Evolutionary conservation across 2,329 filamentous ascomycete genomes (phyloP).

Genomic region (Colletotrichum sp.): DNA sequence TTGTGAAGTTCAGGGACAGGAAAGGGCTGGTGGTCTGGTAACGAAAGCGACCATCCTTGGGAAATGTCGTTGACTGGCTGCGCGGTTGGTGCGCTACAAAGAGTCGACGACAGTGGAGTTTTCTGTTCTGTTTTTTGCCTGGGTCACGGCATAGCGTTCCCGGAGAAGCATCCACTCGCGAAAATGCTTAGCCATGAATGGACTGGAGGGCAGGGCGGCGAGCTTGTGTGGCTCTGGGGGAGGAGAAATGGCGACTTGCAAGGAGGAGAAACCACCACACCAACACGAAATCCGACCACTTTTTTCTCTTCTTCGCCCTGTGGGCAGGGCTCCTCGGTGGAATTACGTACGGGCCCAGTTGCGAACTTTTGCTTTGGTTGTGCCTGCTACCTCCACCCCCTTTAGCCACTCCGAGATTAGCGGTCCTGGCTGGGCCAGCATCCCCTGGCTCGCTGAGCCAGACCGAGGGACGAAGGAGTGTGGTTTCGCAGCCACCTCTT

Average conservation of each 20-base stretch:
- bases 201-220: background rate
- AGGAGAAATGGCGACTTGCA: background rate
- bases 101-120: background rate
- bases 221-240: background rate
- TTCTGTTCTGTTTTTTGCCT: background rate
- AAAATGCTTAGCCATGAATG: background rate
- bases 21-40: background rate
- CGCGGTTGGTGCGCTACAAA: background rate
- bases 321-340: background rate
- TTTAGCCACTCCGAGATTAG: constrained; percentile 1
- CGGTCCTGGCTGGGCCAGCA: background rate
- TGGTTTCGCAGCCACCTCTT: background rate
- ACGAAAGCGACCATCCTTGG: background rate
- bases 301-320: background rate
- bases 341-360: background rate
- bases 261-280: background rate
- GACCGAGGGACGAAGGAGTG: background rate
- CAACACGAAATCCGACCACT: background rate
- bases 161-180: background rate
- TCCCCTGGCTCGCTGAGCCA: background rate
- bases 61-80: background rate
- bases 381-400: background rate
- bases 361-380: background rate
- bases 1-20: background rate
- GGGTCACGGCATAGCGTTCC: background rate